Evolutionary conservation across 805 yeast species (phyloP), one percentile per base, ranked within the genome.

Genomic region (Candida hungchunana): DNA sequence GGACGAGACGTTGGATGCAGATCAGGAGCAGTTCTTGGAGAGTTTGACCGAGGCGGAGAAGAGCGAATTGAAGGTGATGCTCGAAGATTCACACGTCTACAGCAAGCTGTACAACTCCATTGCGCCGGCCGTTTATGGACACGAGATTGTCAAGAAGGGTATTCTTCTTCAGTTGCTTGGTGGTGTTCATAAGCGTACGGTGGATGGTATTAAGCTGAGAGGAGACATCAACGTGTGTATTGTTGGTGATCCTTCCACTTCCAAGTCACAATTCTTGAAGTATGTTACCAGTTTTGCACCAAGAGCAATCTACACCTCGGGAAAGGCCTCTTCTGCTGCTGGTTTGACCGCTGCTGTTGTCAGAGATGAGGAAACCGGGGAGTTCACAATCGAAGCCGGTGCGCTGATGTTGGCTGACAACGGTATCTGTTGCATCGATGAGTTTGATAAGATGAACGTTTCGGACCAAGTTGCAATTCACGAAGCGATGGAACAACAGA

Each of bases 401-500:
- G 98, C 98, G 3, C 68, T 93, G 39, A 93, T 93, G 97, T 70
- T 93, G 46, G 97, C 98, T 1, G 98, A 93, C 63, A 93, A 90
- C 56, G 98, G 98, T 44, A 85, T 93, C 43, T 93, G 98, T 72
- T 94, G 96, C 52, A 93, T 93, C 60, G 98, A 93, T 60, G 98
- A 93, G 66, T 93, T 93, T 52, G 98, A 93, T 59, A 93, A 93
- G 67, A 93, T 93, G 98, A 97, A 90, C 60, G 62, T 89, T 28
- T 63, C 79, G 2, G 97, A 93, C 63, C 97, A 93, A 64, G 97
- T 93, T 37, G 97, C 97, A 4, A 90, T 93, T 66, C 98, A 93
- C 65, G 98, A 93, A 66, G 98, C 97, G 17, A 93, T 93, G 98
- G 98, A 93, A 71, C 98, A 93, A 64, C 98, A 93, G 62, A 93